Evolutionary conservation across 345 rosid genomes (phyloP), one percentile per base, ranked within the genome.

Genomic region (Bruguiera sexangula): DNA sequence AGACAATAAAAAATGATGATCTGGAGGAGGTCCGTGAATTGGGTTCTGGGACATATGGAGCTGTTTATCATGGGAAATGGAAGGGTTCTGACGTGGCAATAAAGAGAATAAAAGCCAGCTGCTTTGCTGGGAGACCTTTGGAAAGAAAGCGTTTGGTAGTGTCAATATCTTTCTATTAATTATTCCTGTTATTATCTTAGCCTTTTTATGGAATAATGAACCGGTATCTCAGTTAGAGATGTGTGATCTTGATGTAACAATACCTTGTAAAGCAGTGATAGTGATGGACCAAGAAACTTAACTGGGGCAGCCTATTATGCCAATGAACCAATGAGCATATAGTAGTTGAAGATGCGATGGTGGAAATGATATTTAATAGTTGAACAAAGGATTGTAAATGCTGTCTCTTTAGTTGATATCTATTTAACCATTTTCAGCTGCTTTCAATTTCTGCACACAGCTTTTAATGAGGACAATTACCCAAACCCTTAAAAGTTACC

Each of bases 51-150:
- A 90, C 99, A 24, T 95, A 95, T 77, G 99, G 98, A 71, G 85
- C 98, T 79, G 99, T 95, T 78, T 92, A 79, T 79, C 96, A 95
- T 86, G 98, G 98, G 46, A 92, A 92, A 78, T 95, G 99, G 99
- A 95, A 85, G 82, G 99, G 99, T 78, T 92, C 99, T 69, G 97
- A 95, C 82, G 98, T 95, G 64, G 99, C 99, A 52, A 86, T 92
- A 67, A 95, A 95, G 87, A 88, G 97, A 72, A 95, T 95, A 67
- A 95, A 95, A 83, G 98, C 99, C 34, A 95, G 99, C 82, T 92
- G 98, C 85, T 95, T 95, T 86, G 92, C 98, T 27, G 99, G 99
- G 77, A 95, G 82, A 81, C 98, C 98, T 70, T 83, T 91, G 37
- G 99, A 95, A 83, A 90, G 99, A 83, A 91, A 88, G 80, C 96